A percentile compares a stretch with the other conserved stretches of the same genome.
Conservation (phyloP, 306 rosid genomes). For the Pueraria montana region DNA sequence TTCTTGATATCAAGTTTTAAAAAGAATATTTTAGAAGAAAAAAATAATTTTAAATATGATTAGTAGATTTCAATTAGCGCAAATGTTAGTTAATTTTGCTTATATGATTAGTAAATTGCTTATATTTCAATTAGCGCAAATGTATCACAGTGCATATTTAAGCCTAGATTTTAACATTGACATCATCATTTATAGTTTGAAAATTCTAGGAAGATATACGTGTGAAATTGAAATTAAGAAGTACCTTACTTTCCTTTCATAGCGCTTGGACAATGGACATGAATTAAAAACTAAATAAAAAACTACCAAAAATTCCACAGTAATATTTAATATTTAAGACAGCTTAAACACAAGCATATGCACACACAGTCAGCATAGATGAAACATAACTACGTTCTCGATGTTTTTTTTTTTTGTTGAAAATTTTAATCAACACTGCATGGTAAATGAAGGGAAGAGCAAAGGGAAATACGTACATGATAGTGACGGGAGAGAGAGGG, state of each 20-base stretch:
- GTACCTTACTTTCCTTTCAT: not conserved
- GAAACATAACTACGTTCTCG: not conserved
- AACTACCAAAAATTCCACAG: not conserved
- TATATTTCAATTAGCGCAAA: too few relatives aligned
- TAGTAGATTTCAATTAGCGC: too few relatives aligned
- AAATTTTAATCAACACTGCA: not conserved
- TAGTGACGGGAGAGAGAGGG: not conserved
- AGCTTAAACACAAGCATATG: not conserved
- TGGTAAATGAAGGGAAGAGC: not conserved
- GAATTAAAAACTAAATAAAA: not conserved
- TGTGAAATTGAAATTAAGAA: not conserved
- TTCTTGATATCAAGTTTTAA: too few relatives aligned
- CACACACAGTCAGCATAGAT: not conserved
- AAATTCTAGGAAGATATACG: not conserved
- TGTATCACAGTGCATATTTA: not conserved
- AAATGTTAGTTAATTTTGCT: too few relatives aligned
- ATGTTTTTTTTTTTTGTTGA: not conserved
- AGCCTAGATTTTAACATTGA: not conserved
- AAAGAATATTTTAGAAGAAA: too few relatives aligned
- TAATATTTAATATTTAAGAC: not conserved
- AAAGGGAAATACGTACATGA: not conserved
- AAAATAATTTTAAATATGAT: too few relatives aligned
- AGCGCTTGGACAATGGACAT: not conserved
- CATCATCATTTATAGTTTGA: not conserved
- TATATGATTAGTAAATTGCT: too few relatives aligned